Evolutionary conservation across 2,329 filamentous ascomycete species (phyloP).

Genomic region (Phyllosticta citribraziliensis): DNA sequence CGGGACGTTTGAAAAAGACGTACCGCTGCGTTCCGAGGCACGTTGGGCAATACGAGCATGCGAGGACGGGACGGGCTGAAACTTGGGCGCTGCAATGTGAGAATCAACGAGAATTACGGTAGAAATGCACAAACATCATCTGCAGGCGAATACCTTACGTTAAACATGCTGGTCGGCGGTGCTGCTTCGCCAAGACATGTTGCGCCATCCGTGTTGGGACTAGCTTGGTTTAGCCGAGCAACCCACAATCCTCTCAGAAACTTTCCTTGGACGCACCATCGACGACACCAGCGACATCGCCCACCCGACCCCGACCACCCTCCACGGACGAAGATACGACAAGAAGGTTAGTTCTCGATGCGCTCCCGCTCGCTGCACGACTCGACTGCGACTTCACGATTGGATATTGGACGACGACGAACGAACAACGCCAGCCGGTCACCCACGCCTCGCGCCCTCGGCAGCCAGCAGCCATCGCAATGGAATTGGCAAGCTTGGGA

Average conservation of each 20-base stretch:
- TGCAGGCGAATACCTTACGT: no score
- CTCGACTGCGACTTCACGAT: not conserved
- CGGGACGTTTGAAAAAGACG: not conserved
- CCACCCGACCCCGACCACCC: slow-evolving; percentile 9
- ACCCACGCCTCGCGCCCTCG: not conserved
- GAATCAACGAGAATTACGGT: no score
- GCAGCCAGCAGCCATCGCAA: not conserved
- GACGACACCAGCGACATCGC: slow-evolving; percentile 11
- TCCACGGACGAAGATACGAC: slow-evolving; percentile 9
- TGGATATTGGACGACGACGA: not conserved
- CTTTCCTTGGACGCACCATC: not conserved
- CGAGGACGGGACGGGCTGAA: not conserved
- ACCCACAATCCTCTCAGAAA: slow-evolving; percentile 11
- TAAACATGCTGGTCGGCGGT: no score
- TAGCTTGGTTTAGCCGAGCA: slow-evolving; percentile 3
- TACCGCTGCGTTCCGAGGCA: not conserved
- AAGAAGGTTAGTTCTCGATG: slow-evolving; percentile 5
- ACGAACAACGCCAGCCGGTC: not conserved
- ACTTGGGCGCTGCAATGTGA: not conserved
- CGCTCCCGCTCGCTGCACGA: not conserved
- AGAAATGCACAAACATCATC: no score
- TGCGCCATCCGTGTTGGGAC: not conserved
- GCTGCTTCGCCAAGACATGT: no score
- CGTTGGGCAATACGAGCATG: not conserved
- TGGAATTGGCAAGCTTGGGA: not conserved